A percentile compares a stretch with the other conserved stretches of the same genome.
Evolutionary conservation across 1,139 yeast genomes (phyloP).

Genomic region (Schizosaccharomyces versatilis): DNA sequence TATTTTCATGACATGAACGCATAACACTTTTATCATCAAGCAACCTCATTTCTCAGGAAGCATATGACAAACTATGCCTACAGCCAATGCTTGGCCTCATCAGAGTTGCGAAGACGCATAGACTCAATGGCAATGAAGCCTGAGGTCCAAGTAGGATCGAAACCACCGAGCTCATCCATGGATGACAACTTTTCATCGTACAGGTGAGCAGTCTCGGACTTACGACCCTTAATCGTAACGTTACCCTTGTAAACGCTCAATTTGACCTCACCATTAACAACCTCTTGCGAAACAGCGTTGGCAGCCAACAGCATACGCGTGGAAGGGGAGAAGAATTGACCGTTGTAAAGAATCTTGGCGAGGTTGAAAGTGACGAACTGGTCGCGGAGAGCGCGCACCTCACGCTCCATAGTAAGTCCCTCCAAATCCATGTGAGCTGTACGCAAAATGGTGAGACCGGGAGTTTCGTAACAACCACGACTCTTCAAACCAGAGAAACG

Average conservation of each 20-base stretch:
- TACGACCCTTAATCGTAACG: constrained; percentile 70
- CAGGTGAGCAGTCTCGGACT: constrained; percentile 79
- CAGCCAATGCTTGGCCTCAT: constrained; percentile 70
- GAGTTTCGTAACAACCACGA: constrained; percentile 98
- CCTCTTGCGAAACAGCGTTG: constrained; percentile 82
- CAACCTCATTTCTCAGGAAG: background rate
- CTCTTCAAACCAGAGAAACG: constrained; percentile 96
- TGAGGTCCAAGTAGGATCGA: constrained; percentile 87
- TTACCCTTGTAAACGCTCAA: constrained; percentile 83
- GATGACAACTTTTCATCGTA: constrained; percentile 96
- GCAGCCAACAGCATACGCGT: constrained; percentile 85
- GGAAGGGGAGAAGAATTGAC: constrained; percentile 95
- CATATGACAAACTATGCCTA: background rate
- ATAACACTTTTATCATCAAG: background rate
- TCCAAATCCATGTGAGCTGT: constrained; percentile 85
- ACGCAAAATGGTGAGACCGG: constrained; percentile 89
- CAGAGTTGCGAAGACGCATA: constrained; percentile 92
- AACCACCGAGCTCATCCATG: constrained; percentile 96
- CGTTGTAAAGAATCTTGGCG: constrained; percentile 81
- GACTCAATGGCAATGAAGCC: constrained; percentile 97
- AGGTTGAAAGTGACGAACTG: constrained; percentile 82
- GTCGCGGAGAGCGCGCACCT: constrained; percentile 91
- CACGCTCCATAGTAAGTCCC: constrained; percentile 91
- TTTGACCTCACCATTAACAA: constrained; percentile 92
- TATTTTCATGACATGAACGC: background rate